These are phyloP conservation scores for Aspergillus sp. DNA, from an alignment of 2,329 filamentous ascomycete species.

Conservation along the genomic window DNA sequence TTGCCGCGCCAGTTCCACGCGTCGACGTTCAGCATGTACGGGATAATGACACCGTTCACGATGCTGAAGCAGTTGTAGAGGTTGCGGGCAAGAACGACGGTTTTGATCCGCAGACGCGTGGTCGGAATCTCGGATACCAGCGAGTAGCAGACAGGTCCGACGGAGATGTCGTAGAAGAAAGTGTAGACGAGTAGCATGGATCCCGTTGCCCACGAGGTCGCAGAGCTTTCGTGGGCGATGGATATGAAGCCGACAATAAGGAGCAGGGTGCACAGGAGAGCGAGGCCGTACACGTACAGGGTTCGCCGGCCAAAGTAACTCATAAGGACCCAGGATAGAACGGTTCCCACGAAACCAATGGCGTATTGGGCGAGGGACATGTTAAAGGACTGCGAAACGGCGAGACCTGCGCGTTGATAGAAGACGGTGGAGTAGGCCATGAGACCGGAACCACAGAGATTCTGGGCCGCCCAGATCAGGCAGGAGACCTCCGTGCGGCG, in stretches of 20 bases:
- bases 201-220: constrained; percentile 45
- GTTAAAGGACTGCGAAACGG: constrained; percentile 37
- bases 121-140: constrained; percentile 30
- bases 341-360: constrained; percentile 59
- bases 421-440: constrained; percentile 43
- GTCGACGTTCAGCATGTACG: constrained; percentile 41
- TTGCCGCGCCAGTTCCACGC: constrained; percentile 37
- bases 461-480: constrained; percentile 41
- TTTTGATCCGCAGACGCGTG: constrained; percentile 4
- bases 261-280: constrained; percentile 27
- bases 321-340: constrained; percentile 54
- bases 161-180: constrained; percentile 57
- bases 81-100: background rate
- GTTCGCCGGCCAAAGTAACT: constrained; percentile 43
- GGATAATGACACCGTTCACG: constrained; percentile 38
- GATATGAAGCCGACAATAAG: constrained; percentile 31
- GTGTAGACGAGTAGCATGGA: constrained; percentile 53
- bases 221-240: constrained; percentile 25
- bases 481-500: constrained; percentile 49
- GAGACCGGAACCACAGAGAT: constrained; percentile 35
- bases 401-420: constrained; percentile 44
- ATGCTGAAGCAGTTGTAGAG: constrained; percentile 4
- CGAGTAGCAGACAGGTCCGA: constrained; percentile 59
- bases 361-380: constrained; percentile 61
- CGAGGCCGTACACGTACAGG: constrained; percentile 40